A percentile compares a stretch with the other conserved stretches of the same genome.
Conservation (phyloP, 2,329 filamentous ascomycete genomes). For the Colletotrichum lupini region DNA sequence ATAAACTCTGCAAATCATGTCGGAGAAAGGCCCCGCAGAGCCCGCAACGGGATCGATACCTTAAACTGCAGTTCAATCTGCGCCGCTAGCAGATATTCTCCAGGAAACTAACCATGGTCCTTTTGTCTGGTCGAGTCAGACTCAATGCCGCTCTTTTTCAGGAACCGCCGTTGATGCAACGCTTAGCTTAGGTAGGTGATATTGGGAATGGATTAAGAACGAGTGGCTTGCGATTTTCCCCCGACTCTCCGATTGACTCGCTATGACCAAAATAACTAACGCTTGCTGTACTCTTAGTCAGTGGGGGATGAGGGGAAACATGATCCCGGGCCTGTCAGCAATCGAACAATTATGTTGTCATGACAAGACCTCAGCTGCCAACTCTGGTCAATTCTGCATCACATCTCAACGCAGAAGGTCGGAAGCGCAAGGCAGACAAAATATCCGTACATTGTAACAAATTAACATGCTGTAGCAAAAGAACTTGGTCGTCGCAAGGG, state of each 20-base stretch:
- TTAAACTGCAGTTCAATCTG: conserved; percentile 22
- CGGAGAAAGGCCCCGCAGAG: conserved; percentile 2
- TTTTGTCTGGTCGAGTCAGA: conserved; percentile 2
- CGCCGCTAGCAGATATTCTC: background rate
- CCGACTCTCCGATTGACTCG: background rate
- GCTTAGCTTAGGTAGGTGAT: background rate
- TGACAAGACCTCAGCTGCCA: conserved; percentile 11
- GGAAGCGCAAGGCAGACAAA: background rate
- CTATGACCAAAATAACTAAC: background rate
- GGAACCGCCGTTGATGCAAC: background rate
- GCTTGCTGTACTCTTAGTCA: background rate
- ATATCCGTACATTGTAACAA: background rate
- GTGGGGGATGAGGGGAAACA: background rate
- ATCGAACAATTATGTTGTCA: background rate
- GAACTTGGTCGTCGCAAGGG: background rate
- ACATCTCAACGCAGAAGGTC: conserved; percentile 1
- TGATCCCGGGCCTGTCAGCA: background rate
- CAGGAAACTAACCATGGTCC: background rate
- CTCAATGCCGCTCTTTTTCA: background rate
- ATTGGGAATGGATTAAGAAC: background rate
- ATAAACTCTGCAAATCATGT: background rate
- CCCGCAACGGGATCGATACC: conserved; percentile 19
- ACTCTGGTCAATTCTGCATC: background rate
- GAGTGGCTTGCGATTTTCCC: background rate
- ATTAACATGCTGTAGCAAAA: background rate